These are phyloP conservation scores for Ogataea chonburiensis DNA, from an alignment of 805 yeast genomes.

Conservation along the genomic window DNA sequence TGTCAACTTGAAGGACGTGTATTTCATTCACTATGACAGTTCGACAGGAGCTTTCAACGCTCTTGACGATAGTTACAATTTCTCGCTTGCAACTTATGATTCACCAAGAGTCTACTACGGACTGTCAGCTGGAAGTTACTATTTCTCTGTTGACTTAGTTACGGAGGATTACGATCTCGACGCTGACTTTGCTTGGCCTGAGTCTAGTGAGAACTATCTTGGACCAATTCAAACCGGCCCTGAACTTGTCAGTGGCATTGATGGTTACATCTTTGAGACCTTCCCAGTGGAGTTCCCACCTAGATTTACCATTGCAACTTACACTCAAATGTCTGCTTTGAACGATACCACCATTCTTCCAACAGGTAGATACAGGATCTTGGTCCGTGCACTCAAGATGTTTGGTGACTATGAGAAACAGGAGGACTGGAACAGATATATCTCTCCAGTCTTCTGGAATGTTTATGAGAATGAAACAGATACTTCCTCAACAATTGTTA, in stretches of 20 bases:
- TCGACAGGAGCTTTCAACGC: neutral
- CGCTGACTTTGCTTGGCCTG: conserved; percentile 16
- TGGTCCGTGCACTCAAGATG: conserved; percentile 11
- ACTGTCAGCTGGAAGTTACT: conserved; percentile 14
- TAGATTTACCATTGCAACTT: conserved; percentile 4
- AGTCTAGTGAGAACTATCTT: conserved; percentile 7
- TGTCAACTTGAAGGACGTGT: conserved; percentile 6
- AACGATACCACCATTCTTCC: conserved; percentile 6
- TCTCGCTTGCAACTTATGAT: neutral
- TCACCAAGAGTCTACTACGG: conserved; percentile 11
- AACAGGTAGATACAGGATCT: conserved; percentile 11
- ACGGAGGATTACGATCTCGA: conserved; percentile 12
- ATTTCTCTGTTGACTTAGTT: conserved; percentile 15
- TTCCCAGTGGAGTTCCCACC: conserved; percentile 9
- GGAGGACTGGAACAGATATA: conserved; percentile 15
- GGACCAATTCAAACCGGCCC: conserved; percentile 5
- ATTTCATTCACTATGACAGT: conserved; percentile 1
- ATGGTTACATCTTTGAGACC: neutral
- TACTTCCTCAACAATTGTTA: conserved; percentile 1
- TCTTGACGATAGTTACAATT: neutral
- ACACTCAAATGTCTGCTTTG: conserved; percentile 3
- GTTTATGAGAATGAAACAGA: neutral
- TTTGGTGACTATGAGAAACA: conserved; percentile 12
- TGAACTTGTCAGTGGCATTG: neutral
- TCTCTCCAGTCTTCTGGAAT: conserved; percentile 8